Conservation (phyloP, 164 flowering plant genomes). For the grape (Vitis vinifera) region DNA sequence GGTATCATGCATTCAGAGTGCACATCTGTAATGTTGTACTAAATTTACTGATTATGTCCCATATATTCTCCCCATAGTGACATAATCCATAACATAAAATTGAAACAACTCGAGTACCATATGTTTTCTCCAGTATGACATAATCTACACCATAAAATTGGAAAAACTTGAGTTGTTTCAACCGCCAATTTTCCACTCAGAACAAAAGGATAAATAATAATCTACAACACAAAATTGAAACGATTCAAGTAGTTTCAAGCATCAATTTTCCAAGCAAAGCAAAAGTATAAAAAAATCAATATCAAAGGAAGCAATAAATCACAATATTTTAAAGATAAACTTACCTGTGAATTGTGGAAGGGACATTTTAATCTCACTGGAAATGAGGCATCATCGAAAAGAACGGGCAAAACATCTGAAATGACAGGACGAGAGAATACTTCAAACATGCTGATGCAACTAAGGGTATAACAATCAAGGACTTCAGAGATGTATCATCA, state of each 20-base stretch:
- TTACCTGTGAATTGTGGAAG: constrained; percentile 13
- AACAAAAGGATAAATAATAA: neutral
- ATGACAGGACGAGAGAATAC: neutral
- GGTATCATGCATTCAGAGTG: no score
- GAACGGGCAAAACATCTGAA: constrained; percentile 28
- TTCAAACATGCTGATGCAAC: neutral
- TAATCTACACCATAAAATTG: neutral
- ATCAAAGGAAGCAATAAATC: neutral
- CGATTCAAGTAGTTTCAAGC: neutral
- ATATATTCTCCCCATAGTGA: no score
- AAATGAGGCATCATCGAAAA: constrained; percentile 18
- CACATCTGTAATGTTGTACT: neutral
- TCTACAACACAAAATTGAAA: no score
- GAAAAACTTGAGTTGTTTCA: neutral
- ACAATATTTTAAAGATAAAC: neutral
- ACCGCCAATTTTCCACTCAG: neutral
- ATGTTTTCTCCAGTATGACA: neutral
- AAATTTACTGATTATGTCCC: no score
- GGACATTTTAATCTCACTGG: constrained; percentile 18
- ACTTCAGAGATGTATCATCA: constrained; percentile 4
- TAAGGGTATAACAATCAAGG: neutral
- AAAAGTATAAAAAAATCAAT: neutral
- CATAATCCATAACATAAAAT: no score
- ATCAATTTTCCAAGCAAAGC: neutral
- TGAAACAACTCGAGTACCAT: no score